Evolutionary conservation across 1,284 basidiomycete genomes (phyloP).

Genomic region (Cryptococcus sp.): DNA sequence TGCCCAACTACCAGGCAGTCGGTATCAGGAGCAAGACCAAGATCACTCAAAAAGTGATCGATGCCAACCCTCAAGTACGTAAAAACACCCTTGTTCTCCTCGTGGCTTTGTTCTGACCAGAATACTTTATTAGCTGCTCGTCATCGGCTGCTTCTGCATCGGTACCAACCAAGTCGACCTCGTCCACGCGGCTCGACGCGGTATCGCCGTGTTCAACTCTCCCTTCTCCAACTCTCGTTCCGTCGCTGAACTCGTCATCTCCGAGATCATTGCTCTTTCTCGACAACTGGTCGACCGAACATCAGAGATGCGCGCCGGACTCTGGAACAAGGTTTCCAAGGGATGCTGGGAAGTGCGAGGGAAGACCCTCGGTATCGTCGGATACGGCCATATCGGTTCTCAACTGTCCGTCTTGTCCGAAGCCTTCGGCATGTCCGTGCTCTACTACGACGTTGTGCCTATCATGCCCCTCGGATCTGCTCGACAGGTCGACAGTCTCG

Average conservation of each 20-base stretch:
- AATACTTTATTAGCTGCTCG: slow-evolving; percentile 68
- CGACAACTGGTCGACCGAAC: slow-evolving; percentile 90
- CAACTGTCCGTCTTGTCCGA: slow-evolving; percentile 97
- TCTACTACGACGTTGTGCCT: slow-evolving; percentile 94
- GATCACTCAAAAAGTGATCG: slow-evolving; percentile 86
- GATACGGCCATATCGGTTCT: slow-evolving; percentile 97
- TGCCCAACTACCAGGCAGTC: slow-evolving; percentile 87
- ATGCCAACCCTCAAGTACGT: slow-evolving; percentile 74
- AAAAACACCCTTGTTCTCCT: not conserved
- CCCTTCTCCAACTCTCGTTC: slow-evolving; percentile 99
- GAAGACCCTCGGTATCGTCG: slow-evolving; percentile 96
- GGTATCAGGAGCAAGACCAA: slow-evolving; percentile 98
- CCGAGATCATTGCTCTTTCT: slow-evolving; percentile 90
- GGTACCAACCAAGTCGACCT: slow-evolving; percentile 99
- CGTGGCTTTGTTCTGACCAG: not conserved
- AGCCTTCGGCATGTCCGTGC: slow-evolving; percentile 91
- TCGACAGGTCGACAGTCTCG: slow-evolving; percentile 80
- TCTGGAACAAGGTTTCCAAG: slow-evolving; percentile 99
- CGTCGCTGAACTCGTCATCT: slow-evolving; percentile 96
- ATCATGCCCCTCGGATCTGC: slow-evolving; percentile 98
- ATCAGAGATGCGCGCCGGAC: slow-evolving; percentile 81
- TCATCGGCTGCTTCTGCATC: slow-evolving; percentile 99
- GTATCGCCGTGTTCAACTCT: slow-evolving; percentile 99
- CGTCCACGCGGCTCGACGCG: slow-evolving; percentile 75
- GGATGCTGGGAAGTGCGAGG: slow-evolving; percentile 97